These are phyloP conservation scores for Jatropha multifida DNA, from an alignment of 441 rosid genomes.

Conservation along the genomic window DNA sequence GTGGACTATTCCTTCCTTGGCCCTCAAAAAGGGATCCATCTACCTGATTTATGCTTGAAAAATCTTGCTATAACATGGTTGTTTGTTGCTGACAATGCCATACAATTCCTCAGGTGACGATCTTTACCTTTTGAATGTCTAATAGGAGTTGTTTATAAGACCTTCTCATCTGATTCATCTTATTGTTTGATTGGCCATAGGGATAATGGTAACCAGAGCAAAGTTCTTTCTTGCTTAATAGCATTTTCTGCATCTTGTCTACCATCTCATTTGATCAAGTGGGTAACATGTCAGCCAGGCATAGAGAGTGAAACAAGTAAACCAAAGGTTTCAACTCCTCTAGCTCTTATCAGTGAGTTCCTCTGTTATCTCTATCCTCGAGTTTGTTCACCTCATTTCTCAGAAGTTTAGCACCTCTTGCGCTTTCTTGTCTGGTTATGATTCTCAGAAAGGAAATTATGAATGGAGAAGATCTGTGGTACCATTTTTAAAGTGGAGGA, in stretches of 20 bases:
- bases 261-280: constrained; percentile 48
- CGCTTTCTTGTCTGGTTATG: constrained; percentile 25
- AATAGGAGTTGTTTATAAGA: constrained; percentile 14
- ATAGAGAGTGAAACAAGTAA: constrained; percentile 33
- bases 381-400: constrained; percentile 16
- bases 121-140: constrained; percentile 5
- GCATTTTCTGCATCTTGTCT: constrained; percentile 54
- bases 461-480: constrained; percentile 24
- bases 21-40: constrained; percentile 36
- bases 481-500: constrained; percentile 30
- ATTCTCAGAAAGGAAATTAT: constrained; percentile 31
- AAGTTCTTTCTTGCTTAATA: constrained; percentile 40
- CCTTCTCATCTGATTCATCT: constrained; percentile 23
- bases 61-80: constrained; percentile 55
- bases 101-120: constrained; percentile 51
- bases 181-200: constrained; percentile 40
- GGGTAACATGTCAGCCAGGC: constrained; percentile 50
- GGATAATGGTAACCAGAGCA: constrained; percentile 47
- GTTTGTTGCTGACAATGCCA: constrained; percentile 49
- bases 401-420: constrained; percentile 27
- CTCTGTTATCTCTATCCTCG: constrained; percentile 20
- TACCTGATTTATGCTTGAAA: constrained; percentile 35
- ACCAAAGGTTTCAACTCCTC: constrained; percentile 44
- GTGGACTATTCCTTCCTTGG: constrained; percentile 48
- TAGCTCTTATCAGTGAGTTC: constrained; percentile 63